Evolutionary conservation across 306 rosid species (phyloP), one percentile per base, ranked within the genome.

Genomic region (Pachyrhizus erosus): DNA sequence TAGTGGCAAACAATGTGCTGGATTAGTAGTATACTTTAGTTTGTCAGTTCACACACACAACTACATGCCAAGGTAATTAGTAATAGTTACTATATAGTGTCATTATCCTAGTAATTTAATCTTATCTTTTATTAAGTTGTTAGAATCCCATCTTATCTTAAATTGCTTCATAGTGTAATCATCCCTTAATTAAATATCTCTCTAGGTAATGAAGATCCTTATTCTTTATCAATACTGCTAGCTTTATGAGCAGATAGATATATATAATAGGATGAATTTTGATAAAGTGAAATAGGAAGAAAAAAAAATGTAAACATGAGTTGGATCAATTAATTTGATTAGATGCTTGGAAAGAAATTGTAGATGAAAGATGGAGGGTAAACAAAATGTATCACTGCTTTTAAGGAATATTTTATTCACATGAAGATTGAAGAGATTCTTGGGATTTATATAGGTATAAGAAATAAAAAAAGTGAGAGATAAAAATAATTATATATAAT

Each of bases 1-100:
- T 6, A 76, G 79, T 83, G 86, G 82, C 82, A 8, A 76, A 60
- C 79, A 77, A 48, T 33, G 73, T 42, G 42, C 21, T 14, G 72
- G 29, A 67, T 82, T 37, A 26, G 40, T 48, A 17, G 39, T 15
- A 67, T 34, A 51, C 57, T 39, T 57, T 57, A 49, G n/a, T 49
- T 37, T 65, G 17, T 21, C 39, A 21, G 4, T 51, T 79, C 33
- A 51, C 40, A 46, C 64, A 27, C 29, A 55, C 15, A 40, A 52
- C 24, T 57, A 5, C 0, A 55, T 7, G 20, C 15, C 26, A 39
- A 12, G 13, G 39, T 76, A 61, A 29, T 42, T 77, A 20, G 48
- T 75, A n/a, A n/a, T n/a, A n/a, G n/a, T n/a, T n/a, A n/a, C n/a
- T 29, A 18, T 5, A 73, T 51, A 27, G 27, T 40, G 12, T 45